These are phyloP conservation scores for Histomonas meleagridis DNA, from an alignment of 208 protist genomes.

Conservation along the genomic window DNA sequence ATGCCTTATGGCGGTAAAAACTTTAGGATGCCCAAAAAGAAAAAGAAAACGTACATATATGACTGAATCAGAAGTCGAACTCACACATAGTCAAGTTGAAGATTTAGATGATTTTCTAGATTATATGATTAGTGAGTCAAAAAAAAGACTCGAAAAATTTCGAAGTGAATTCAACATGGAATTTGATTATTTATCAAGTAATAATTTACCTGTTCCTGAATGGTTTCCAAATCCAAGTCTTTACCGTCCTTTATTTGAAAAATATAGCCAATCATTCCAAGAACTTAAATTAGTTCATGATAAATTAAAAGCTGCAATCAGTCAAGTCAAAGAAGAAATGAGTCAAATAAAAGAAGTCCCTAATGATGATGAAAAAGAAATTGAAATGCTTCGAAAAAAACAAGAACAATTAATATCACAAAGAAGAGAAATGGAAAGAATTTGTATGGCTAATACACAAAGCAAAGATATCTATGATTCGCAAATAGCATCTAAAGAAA, in stretches of 20 bases:
- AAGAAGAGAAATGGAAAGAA: background rate
- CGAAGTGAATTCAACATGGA: background rate
- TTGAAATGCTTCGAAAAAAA: background rate
- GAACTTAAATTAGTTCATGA: background rate
- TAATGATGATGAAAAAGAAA: background rate
- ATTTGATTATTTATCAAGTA: background rate
- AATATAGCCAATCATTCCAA: background rate
- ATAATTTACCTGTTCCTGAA: background rate
- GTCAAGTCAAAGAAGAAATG: background rate
- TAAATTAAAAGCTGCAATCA: background rate
- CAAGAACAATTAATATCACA: background rate
- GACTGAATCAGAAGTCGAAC: too few relatives aligned
- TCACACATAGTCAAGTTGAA: too few relatives aligned
- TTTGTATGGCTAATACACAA: background rate
- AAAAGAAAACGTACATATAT: too few relatives aligned
- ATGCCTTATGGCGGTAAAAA: too few relatives aligned
- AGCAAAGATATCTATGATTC: background rate
- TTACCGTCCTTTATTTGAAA: background rate
- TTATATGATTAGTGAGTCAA: background rate
- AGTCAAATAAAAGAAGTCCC: background rate
- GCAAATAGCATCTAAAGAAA: background rate
- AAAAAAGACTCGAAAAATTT: background rate
- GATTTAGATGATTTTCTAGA: background rate
- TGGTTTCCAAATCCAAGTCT: background rate
- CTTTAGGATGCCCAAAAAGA: too few relatives aligned